Conservation (phyloP, 2,329 filamentous ascomycete genomes). For the Beauveria brongniartii region DNA sequence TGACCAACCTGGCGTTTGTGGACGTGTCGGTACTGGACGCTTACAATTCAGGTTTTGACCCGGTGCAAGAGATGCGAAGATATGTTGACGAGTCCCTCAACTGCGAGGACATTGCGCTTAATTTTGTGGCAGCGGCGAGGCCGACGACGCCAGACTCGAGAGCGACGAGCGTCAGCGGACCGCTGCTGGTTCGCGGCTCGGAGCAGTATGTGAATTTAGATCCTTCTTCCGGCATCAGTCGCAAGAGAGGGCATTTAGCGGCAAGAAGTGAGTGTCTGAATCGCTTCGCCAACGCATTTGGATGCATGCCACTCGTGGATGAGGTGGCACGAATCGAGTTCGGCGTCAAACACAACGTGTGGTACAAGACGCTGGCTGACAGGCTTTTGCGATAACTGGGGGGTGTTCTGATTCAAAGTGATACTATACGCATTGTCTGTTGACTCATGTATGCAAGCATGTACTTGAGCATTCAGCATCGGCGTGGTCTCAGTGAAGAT, state of each 20-base stretch:
- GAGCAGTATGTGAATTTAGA: conserved; percentile 25
- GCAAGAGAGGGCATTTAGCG: conserved; percentile 24
- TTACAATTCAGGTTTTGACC: conserved; percentile 28
- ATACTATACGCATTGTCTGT: background rate
- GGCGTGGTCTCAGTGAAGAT: background rate
- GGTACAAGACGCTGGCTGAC: background rate
- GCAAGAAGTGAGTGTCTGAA: conserved; percentile 29
- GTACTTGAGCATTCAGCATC: background rate
- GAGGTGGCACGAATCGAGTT: conserved; percentile 1
- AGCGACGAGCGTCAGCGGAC: conserved; percentile 22
- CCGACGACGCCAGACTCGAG: background rate
- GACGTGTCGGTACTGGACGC: conserved; percentile 31
- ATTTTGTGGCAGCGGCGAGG: conserved; percentile 27
- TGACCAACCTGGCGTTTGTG: conserved; percentile 30
- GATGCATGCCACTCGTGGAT: conserved; percentile 25
- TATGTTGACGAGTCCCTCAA: conserved; percentile 32
- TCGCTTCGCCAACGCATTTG: conserved; percentile 25
- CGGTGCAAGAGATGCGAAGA: conserved; percentile 23
- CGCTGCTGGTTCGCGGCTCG: conserved; percentile 26
- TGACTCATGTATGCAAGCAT: background rate
- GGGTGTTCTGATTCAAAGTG: too few relatives aligned
- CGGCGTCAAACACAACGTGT: background rate
- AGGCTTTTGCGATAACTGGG: background rate
- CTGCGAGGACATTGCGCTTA: conserved; percentile 33
- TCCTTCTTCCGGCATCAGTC: conserved; percentile 26